phyloP scores from a whole-genome alignment of 495 filamentous ascomycete species.

The Hypoxylon perforatum region DNA sequence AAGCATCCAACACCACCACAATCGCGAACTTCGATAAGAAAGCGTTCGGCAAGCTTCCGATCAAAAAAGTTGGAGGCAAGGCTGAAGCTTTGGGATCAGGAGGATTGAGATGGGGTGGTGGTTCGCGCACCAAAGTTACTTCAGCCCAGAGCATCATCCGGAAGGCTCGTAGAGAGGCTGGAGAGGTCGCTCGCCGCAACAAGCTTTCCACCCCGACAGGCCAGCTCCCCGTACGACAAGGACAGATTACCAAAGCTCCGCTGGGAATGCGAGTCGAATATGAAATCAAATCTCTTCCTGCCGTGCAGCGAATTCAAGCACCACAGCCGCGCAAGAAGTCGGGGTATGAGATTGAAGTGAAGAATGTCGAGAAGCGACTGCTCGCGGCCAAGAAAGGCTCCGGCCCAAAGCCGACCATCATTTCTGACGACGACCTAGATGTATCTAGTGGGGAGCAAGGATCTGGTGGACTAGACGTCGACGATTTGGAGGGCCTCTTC shows the following conservation, averaged over 20 bases:
- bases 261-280: constrained; percentile 49
- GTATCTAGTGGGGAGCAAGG: neutral
- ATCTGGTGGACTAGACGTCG: constrained; percentile 11
- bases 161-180: constrained; percentile 44
- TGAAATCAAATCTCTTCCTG: constrained; percentile 44
- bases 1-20: constrained; percentile 41
- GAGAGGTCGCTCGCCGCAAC: constrained; percentile 40
- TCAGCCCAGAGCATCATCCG: constrained; percentile 38
- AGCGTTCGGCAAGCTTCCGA: constrained; percentile 32
- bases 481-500: constrained; percentile 25
- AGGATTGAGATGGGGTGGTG: constrained; percentile 36
- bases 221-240: constrained; percentile 30
- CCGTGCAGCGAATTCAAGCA: constrained; percentile 20
- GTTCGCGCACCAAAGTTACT: constrained; percentile 44
- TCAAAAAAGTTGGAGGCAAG: constrained; percentile 8
- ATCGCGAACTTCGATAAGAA: constrained; percentile 43
- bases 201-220: constrained; percentile 40
- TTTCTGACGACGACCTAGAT: constrained; percentile 34
- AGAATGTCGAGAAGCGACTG: constrained; percentile 38
- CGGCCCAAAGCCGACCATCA: constrained; percentile 12
- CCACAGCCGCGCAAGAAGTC: constrained; percentile 2
- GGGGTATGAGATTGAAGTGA: constrained; percentile 15
- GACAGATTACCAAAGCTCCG: constrained; percentile 52
- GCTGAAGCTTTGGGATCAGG: neutral
- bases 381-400: constrained; percentile 24